Evolutionary conservation across 164 flowering plant genomes (phyloP), one percentile per base, ranked within the genome.

Genomic region (Stephania yunnanensis): DNA sequence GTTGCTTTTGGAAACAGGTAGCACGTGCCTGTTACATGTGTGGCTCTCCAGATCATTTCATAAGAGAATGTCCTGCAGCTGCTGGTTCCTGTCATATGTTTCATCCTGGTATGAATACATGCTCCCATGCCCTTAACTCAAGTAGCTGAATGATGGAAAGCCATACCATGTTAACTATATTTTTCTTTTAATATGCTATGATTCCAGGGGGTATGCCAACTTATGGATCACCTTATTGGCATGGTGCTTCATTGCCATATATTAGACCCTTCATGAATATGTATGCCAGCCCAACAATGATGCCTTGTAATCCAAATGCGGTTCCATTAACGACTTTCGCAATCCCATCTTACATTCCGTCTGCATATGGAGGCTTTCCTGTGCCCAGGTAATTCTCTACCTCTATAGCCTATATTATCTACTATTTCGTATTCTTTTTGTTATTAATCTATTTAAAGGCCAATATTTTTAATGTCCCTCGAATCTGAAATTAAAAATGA

Each of bases 11-110:
- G 45, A 66, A 65, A 67, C 83, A 90, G 92, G 89, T 83, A 17
- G 82, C 75, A 53, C 92, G 91, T 67, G 81, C 85, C 66, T 92
- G 97, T 82, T 92, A 84, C 85, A 85, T 82, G 87, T 92, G 94
- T 77, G 94, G 94, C 72, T 89, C 94, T 76, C 88, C 87, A 10
- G 92, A 85, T 74, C 97, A 92, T 85, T 78, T 92, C 30, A 84
- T 88, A 46, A 87, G 90, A 79, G 89, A 90, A 75, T 92, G 97
- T 71, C 92, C 94, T 10, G 83, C 76, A 71, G 86, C 88, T 81
- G 77, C 81, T 36, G 81, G 70, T 78, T 81, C 79, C 52, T 74
- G 75, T 77, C 81, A 86, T 70, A 82, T 83, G 83, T 76, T 76
- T 76, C 86, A 79, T 20, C 74, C 85, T 78, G 91, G 96, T 91